Percentiles rank a stretch among this genome's conserved stretches.
Evolutionary conservation across 2,329 filamentous ascomycete genomes (phyloP).

Genomic region (Fusarium tanahbumbuense): DNA sequence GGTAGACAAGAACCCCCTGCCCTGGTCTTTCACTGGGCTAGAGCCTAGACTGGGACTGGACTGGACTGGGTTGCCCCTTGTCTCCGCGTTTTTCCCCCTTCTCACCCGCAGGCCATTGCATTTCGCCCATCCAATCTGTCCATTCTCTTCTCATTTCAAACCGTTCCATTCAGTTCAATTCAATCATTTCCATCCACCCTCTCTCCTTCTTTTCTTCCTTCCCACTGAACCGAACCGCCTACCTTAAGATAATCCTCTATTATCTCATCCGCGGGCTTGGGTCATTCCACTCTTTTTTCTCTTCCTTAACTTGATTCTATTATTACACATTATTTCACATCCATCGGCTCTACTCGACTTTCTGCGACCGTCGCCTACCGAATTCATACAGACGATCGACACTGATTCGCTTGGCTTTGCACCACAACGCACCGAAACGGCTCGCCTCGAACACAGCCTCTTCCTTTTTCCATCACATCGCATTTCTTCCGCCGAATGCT

Average conservation of each 20-base stretch:
- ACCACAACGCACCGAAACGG: conserved; percentile 11
- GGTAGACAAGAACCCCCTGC: conserved; percentile 9
- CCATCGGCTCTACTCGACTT: conserved; percentile 25
- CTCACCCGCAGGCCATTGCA: conserved; percentile 37
- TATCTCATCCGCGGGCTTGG: conserved; percentile 36
- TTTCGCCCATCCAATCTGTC: conserved; percentile 34
- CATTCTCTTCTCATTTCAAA: conserved; percentile 37
- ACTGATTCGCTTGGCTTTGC: conserved; percentile 29
- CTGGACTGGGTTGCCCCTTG: conserved; percentile 37
- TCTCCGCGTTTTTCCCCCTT: conserved; percentile 39
- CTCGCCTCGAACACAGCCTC: conserved; percentile 32
- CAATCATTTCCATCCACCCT: conserved; percentile 31
- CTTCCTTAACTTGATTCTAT: conserved; percentile 27
- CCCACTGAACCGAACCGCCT: conserved; percentile 37
- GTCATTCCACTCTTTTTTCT: conserved; percentile 43
- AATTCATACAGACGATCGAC: conserved; percentile 34
- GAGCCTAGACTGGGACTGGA: conserved; percentile 20
- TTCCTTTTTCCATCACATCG: conserved; percentile 16
- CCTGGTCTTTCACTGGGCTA: conserved; percentile 22
- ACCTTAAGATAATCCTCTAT: conserved; percentile 16
- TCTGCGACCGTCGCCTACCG: conserved; percentile 20
- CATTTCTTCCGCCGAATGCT: conserved; percentile 42
- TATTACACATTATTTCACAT: conserved; percentile 39
- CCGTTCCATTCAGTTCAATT: conserved; percentile 34
- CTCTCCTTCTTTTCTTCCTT: conserved; percentile 31